Conservation (phyloP, 1,139 yeast species). For the Yamadazyma siamensis region DNA sequence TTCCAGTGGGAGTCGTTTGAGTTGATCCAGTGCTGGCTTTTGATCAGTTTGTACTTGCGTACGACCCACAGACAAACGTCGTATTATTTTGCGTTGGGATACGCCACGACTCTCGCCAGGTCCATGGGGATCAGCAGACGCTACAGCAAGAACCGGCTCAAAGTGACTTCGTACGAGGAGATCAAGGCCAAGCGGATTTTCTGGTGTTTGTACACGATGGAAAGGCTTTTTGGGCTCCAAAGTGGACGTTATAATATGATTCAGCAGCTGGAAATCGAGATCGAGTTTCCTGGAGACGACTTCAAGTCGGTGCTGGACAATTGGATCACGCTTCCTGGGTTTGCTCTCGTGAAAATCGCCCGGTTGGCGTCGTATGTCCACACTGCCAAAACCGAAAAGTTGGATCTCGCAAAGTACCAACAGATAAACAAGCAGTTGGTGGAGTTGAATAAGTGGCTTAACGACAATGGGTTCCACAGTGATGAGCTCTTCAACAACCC, state of each 20-base stretch:
- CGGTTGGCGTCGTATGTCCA: slow-evolving; percentile 36
- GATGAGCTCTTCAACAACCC: slow-evolving; percentile 23
- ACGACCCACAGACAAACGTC: slow-evolving; percentile 58
- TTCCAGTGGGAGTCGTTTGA: slow-evolving; percentile 72
- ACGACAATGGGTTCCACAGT: slow-evolving; percentile 34
- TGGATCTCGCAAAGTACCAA: slow-evolving; percentile 28
- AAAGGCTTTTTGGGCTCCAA: slow-evolving; percentile 52
- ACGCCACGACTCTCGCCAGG: slow-evolving; percentile 51
- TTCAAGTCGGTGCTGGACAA: slow-evolving; percentile 34
- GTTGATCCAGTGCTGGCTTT: slow-evolving; percentile 60
- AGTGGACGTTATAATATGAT: slow-evolving; percentile 49
- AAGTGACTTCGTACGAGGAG: slow-evolving; percentile 41
- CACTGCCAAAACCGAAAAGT: slow-evolving; percentile 24
- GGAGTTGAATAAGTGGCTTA: slow-evolving; percentile 31
- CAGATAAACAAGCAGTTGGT: slow-evolving; percentile 34
- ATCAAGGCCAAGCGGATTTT: slow-evolving; percentile 52
- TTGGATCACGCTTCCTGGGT: slow-evolving; percentile 53
- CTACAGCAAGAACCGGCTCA: slow-evolving; percentile 3
- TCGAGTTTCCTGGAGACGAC: slow-evolving; percentile 34
- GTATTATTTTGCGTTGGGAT: slow-evolving; percentile 49
- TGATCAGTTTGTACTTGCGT: slow-evolving; percentile 53
- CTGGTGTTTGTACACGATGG: slow-evolving; percentile 58
- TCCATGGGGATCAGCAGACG: slow-evolving; percentile 53
- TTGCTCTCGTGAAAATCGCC: slow-evolving; percentile 45
- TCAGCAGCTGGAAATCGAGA: slow-evolving; percentile 28